Percentiles rank a stretch among this genome's conserved stretches.
phyloP scores from a whole-genome alignment of 2,329 filamentous ascomycete species.

The Leptosphaerulina australis region DNA sequence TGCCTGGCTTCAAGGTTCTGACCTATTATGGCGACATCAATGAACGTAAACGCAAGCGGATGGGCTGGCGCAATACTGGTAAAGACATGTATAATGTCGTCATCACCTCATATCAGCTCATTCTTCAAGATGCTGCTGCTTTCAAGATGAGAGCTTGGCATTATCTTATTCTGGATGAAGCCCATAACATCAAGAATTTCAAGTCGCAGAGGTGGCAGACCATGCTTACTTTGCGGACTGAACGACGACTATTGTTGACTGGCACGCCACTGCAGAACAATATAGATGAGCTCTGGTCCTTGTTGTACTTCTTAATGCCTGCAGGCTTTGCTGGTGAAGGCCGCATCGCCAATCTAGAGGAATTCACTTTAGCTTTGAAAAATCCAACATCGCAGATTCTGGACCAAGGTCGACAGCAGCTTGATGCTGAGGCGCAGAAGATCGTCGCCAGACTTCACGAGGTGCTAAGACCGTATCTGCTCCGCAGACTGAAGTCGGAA shows the following conservation, averaged over 20 bases:
- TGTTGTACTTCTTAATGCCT: slow-evolving; percentile 95
- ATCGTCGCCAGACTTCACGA: slow-evolving; percentile 95
- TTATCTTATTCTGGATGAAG: slow-evolving; percentile 97
- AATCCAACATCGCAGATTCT: slow-evolving; percentile 95
- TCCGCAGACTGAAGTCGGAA: slow-evolving; percentile 90
- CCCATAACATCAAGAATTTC: slow-evolving; percentile 99
- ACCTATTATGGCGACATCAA: slow-evolving; percentile 96
- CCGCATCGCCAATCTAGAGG: slow-evolving; percentile 90
- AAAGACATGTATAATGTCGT: slow-evolving; percentile 83
- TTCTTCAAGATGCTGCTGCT: slow-evolving; percentile 90
- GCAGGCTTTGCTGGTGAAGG: slow-evolving; percentile 82
- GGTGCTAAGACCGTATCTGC: slow-evolving; percentile 86
- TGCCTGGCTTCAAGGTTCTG: slow-evolving; percentile 95
- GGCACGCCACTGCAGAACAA: slow-evolving; percentile 98
- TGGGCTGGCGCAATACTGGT: slow-evolving; percentile 91
- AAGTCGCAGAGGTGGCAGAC: slow-evolving; percentile 97
- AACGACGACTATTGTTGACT: slow-evolving; percentile 83
- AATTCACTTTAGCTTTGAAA: slow-evolving; percentile 96
- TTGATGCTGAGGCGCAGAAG: slow-evolving; percentile 90
- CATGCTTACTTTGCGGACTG: slow-evolving; percentile 89
- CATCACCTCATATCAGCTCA: slow-evolving; percentile 96
- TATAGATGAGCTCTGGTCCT: slow-evolving; percentile 92
- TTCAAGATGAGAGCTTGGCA: slow-evolving; percentile 95
- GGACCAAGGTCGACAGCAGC: slow-evolving; percentile 89
- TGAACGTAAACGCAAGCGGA: slow-evolving; percentile 87